Evolutionary conservation across 768 basidiomycete species (phyloP).

Genomic region (Russula sp.): DNA sequence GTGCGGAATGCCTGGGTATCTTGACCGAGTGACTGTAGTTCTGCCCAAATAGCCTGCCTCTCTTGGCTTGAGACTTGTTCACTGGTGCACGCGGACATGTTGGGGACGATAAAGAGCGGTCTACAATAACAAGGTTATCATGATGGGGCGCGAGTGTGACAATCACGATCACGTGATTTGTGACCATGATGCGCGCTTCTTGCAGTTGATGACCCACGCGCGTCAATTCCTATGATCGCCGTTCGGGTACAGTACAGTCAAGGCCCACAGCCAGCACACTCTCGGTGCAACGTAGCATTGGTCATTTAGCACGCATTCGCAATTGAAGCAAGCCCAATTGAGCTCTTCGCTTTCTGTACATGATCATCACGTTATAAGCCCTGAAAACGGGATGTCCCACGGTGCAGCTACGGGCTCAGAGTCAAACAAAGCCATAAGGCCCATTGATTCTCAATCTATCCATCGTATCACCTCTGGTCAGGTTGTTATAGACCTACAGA

Average conservation of each 20-base stretch:
- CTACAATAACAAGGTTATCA: too few relatives aligned
- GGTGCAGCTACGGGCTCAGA: not conserved
- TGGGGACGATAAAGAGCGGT: not conserved
- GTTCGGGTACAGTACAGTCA: too few relatives aligned
- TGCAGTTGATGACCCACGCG: not conserved
- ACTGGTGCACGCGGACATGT: not conserved
- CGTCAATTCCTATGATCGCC: not conserved
- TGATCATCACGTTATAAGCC: not conserved
- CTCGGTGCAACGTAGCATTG: not conserved
- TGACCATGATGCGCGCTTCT: constrained; percentile 7
- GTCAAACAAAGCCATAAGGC: constrained; percentile 32
- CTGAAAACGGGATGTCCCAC: not conserved
- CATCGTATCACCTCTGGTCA: constrained; percentile 93
- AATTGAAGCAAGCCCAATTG: too few relatives aligned
- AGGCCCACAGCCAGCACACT: not conserved
- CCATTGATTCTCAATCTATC: constrained; percentile 72
- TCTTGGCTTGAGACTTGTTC: constrained; percentile 3
- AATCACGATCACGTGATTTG: constrained; percentile 10
- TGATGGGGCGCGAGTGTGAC: constrained; percentile 1
- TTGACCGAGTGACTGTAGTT: constrained; percentile 3
- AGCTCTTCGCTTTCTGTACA: not conserved
- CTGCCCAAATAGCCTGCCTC: constrained; percentile 1
- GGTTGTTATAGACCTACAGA: constrained; percentile 89
- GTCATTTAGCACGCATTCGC: not conserved
- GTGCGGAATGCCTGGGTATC: constrained; percentile 12